Evolutionary conservation across 257 asterid genomes (phyloP).

Genomic region (Solanum peruvianum): DNA sequence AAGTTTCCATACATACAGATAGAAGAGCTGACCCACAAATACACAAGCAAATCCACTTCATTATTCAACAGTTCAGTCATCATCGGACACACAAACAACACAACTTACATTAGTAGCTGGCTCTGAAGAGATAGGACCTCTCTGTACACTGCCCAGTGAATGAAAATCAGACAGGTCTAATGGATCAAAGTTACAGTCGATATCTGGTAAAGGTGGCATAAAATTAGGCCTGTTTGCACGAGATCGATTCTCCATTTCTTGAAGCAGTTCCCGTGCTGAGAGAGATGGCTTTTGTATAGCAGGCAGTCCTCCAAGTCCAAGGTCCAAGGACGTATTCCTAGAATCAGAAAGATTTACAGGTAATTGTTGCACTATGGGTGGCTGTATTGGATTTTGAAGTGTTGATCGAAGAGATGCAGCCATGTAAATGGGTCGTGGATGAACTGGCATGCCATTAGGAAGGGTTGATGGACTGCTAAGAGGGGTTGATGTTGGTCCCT

Average conservation of each 20-base stretch:
- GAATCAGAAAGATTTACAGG: neutral
- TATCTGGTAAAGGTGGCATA: constrained; percentile 2
- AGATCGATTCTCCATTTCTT: constrained; percentile 16
- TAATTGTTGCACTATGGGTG: neutral
- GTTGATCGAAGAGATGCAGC: constrained; percentile 7
- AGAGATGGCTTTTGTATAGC: neutral
- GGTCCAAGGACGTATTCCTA: neutral
- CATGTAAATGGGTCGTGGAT: neutral
- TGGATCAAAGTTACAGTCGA: neutral
- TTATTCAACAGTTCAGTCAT: constrained; percentile 16
- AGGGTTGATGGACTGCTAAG: neutral
- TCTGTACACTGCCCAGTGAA: constrained; percentile 8
- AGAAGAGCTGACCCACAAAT: neutral
- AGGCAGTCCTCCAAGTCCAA: neutral
- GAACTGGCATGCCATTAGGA: constrained; percentile 4
- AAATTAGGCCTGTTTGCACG: neutral
- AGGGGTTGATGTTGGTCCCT: neutral
- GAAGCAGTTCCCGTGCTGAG: constrained; percentile 4
- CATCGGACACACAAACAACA: constrained; percentile 68
- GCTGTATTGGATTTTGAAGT: neutral
- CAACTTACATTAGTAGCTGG: constrained; percentile 16
- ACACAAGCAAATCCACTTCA: neutral
- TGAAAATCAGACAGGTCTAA: constrained; percentile 22
- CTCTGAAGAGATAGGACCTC: constrained; percentile 10
- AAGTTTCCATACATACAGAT: neutral